Percentiles rank a stretch among this genome's conserved stretches.
phyloP scores from a whole-genome alignment of 805 yeast genomes.

The Saturnispora saitoi region DNA sequence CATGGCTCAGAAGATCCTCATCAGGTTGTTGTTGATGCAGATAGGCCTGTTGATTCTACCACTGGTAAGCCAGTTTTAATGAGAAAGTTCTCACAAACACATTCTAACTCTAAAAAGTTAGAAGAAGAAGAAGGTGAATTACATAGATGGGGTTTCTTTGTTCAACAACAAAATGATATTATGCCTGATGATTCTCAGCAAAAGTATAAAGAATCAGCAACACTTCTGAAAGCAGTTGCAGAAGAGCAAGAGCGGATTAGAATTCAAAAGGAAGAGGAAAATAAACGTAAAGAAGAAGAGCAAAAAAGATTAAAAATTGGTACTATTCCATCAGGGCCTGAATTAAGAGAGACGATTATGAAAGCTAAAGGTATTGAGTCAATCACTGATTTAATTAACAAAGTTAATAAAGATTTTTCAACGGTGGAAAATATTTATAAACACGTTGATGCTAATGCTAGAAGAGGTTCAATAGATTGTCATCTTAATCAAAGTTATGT shows the following conservation, averaged over 20 bases:
- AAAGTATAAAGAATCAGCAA: slow-evolving; percentile 3
- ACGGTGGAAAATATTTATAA: slow-evolving; percentile 23
- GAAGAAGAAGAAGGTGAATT: slow-evolving; percentile 91
- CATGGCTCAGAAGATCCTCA: slow-evolving; percentile 39
- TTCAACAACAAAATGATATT: slow-evolving; percentile 47
- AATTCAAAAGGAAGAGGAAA: slow-evolving; percentile 6
- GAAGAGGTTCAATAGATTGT: neutral
- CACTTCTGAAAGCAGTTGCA: neutral
- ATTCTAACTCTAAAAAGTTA: slow-evolving; percentile 61
- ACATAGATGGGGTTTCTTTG: slow-evolving; percentile 77
- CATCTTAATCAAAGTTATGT: neutral
- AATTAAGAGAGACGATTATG: slow-evolving; percentile 52
- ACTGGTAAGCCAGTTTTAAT: slow-evolving; percentile 68
- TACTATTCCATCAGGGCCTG: slow-evolving; percentile 44
- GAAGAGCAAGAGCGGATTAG: slow-evolving; percentile 7
- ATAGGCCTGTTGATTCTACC: slow-evolving; percentile 52
- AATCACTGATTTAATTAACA: slow-evolving; percentile 57
- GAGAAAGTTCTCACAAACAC: slow-evolving; percentile 55
- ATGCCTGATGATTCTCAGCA: slow-evolving; percentile 21
- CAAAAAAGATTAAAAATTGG: slow-evolving; percentile 21
- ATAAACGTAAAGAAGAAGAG: slow-evolving; percentile 10
- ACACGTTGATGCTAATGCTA: slow-evolving; percentile 11
- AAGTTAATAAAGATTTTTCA: slow-evolving; percentile 44
- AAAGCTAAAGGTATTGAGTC: slow-evolving; percentile 69
- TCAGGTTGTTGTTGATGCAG: slow-evolving; percentile 61